These are phyloP conservation scores for Zygosaccharomyces kombuchaensis DNA, from an alignment of 805 yeast genomes.

Conservation along the genomic window DNA sequence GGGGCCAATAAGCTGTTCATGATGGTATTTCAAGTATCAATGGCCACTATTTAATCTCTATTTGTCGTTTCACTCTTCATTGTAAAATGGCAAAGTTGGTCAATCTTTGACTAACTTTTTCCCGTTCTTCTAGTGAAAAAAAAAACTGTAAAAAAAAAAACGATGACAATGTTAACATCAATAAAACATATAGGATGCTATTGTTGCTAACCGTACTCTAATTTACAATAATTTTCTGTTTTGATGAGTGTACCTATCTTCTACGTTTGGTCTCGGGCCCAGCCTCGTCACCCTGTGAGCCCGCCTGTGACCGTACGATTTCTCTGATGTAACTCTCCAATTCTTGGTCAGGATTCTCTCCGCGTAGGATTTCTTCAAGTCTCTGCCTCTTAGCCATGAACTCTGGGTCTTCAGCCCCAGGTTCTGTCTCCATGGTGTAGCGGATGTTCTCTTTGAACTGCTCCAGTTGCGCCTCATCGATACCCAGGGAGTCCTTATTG, in stretches of 20 bases:
- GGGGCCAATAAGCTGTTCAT: slow-evolving; percentile 2
- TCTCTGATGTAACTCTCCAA: slow-evolving; percentile 62
- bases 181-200: neutral
- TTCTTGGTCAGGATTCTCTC: slow-evolving; percentile 79
- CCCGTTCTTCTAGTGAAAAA: neutral
- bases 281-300: slow-evolving; percentile 17
- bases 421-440: slow-evolving; percentile 49
- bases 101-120: neutral
- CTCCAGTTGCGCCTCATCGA: slow-evolving; percentile 30
- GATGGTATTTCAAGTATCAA: neutral
- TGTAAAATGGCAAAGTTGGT: neutral
- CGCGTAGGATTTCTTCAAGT: slow-evolving; percentile 65
- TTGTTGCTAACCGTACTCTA: neutral
- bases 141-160: neutral
- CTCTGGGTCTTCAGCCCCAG: slow-evolving; percentile 41
- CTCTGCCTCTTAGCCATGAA: slow-evolving; percentile 54
- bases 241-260: slow-evolving; percentile 17
- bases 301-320: slow-evolving; percentile 54
- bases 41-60: neutral
- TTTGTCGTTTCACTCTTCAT: neutral
- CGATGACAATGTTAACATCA: neutral
- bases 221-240: neutral
- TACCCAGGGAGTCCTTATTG: slow-evolving; percentile 23
- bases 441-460: slow-evolving; percentile 46
- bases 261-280: slow-evolving; percentile 38